phyloP scores from a whole-genome alignment of 164 flowering plant species.

The Sextonia rubra region DNA sequence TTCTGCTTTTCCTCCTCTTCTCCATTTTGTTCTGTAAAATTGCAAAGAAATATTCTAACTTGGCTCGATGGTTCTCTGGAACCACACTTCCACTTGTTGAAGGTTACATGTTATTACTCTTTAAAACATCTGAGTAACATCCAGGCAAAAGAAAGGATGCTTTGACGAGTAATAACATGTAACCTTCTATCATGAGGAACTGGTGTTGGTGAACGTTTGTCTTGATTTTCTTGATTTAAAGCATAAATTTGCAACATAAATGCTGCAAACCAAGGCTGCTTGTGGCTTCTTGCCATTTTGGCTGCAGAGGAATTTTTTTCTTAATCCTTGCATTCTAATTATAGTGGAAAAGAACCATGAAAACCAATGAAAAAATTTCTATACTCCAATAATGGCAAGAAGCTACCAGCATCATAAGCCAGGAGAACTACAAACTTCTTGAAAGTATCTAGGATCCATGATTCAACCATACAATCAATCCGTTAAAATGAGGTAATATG shows the following conservation, averaged over 20 bases:
- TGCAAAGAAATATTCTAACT: no score
- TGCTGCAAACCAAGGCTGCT: no score
- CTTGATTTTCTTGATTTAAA: no score
- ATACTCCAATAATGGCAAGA: background rate
- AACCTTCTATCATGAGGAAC: no score
- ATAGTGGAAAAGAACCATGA: background rate
- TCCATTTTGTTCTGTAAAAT: no score
- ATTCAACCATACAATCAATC: background rate
- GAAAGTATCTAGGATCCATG: background rate
- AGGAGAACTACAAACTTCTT: background rate
- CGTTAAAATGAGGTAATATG: background rate
- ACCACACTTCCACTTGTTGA: constrained; percentile 87
- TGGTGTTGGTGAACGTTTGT: no score
- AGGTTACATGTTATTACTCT: no score
- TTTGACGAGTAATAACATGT: no score
- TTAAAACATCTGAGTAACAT: background rate
- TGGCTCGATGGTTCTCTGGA: constrained; percentile 86
- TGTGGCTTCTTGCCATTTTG: no score
- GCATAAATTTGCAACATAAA: no score
- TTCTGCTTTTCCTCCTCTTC: background rate
- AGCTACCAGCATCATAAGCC: background rate
- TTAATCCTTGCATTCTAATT: background rate
- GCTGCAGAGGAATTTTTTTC: background rate
- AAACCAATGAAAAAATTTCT: no score
- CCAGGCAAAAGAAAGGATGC: no score